Evolutionary conservation across 2,329 filamentous ascomycete genomes (phyloP), one percentile per base, ranked within the genome.

Genomic region (Pseudogymnoascus pannorum): DNA sequence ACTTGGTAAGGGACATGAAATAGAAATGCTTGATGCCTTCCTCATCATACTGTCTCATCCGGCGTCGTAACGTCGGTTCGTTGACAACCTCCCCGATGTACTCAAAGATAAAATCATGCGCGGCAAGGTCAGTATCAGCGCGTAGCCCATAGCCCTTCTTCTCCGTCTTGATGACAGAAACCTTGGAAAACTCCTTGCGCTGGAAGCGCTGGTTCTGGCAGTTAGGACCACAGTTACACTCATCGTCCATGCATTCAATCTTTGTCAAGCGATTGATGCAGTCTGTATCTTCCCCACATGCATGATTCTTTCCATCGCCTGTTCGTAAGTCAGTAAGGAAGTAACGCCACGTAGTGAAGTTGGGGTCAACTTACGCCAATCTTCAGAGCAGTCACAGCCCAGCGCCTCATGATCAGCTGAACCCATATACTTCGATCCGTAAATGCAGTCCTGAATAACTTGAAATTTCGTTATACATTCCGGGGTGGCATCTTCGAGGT

Each of bases 11-110:
- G 26, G 94, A 97, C 94, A 99, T 99, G 79, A 99, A 99, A 76
- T 99, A 99, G 75, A 99, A 99, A 76, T 99, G 94, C 75, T 95
- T 96, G 81, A 99, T 97, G 64, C 92, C 92, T 74, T 97, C 91
- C 57, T 94, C 84, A 72, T 97, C 92, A 75, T 99, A 99, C 70
- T 95, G 89, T 38, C 91, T 78, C 87, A 95, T 97, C 64, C 94
- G 91, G 62, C 87, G 86, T 61, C 92, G 89, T 72, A 97, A 97
- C 9, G 88, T 88, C 29, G 85, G 82, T 75, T 99, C 93, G 69
- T 95, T 93, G 73, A 99, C 97, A 68, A 97, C 94, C 76, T 99
- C 94, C 68, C 94, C 94, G 68, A 99, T 93, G 74, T 99, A 99
- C 76, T 99, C 94, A 73, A 91, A 97, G 68, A 99, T 91, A 72